Evolutionary conservation across 768 basidiomycete species (phyloP).

Genomic region (Lentinula raphanica): DNA sequence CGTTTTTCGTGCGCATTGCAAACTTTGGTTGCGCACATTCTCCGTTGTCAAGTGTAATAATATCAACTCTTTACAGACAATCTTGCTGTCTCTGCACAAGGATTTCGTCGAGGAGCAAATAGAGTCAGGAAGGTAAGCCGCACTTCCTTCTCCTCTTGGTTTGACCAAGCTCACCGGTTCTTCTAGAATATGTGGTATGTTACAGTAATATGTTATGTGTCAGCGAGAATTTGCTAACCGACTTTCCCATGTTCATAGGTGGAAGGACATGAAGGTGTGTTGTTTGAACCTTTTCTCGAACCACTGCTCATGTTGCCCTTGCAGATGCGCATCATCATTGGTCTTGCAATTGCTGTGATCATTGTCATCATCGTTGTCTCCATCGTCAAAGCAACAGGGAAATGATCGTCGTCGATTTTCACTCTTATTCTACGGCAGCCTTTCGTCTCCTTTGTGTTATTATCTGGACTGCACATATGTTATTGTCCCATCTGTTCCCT

Average conservation of each 20-base stretch:
- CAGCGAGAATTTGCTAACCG: not conserved
- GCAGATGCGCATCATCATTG: conserved; percentile 97
- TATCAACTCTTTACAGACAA: conserved; percentile 76
- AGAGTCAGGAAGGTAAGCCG: conserved; percentile 55
- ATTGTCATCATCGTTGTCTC: conserved; percentile 95
- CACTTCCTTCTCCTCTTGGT: not conserved
- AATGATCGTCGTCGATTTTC: conserved; percentile 12
- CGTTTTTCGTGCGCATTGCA: too few relatives aligned
- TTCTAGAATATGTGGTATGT: conserved; percentile 90
- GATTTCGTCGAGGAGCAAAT: conserved; percentile 96
- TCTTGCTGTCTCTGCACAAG: conserved; percentile 97
- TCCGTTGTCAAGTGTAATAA: too few relatives aligned
- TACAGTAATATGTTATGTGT: conserved; percentile 13
- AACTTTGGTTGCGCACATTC: too few relatives aligned
- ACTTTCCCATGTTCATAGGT: conserved; percentile 41
- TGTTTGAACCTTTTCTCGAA: not conserved
- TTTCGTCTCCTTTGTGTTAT: conserved; percentile 3
- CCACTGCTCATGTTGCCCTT: conserved; percentile 2
- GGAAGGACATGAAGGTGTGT: conserved; percentile 95
- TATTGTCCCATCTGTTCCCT: not conserved
- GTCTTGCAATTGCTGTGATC: conserved; percentile 82
- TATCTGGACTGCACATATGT: conserved; percentile 8
- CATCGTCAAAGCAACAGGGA: conserved; percentile 75
- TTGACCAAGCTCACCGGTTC: not conserved
- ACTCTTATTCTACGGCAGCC: not conserved